Conservation (phyloP, 176 grass and related monocot species). For the Echinochloa phyllopogon region DNA sequence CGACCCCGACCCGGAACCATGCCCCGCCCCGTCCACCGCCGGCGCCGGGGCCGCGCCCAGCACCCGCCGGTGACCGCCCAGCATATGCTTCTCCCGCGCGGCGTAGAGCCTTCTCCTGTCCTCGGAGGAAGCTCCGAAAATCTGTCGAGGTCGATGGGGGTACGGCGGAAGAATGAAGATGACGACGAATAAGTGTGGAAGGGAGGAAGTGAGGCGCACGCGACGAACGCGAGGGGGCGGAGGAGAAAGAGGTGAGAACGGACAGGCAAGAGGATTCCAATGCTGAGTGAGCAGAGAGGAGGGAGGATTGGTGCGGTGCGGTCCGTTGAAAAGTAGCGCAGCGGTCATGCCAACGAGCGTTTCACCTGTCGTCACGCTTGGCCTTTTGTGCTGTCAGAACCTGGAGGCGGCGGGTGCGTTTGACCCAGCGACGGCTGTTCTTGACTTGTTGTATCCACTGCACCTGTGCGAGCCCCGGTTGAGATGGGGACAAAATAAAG, state of each 20-base stretch:
- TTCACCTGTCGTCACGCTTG: not conserved
- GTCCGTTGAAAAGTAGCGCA: slow-evolving; percentile 25
- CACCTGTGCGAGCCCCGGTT: not conserved
- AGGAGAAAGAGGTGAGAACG: not conserved
- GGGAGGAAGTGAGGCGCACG: slow-evolving; percentile 5
- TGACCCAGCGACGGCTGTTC: not conserved
- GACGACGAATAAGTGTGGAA: not conserved
- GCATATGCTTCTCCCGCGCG: not conserved
- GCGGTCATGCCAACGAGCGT: slow-evolving; percentile 1
- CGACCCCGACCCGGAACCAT: slow-evolving; percentile 32
- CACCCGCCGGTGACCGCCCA: slow-evolving; percentile 8
- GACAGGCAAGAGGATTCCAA: not conserved
- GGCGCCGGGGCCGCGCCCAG: not conserved
- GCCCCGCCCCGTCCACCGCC: not conserved
- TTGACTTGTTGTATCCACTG: not conserved
- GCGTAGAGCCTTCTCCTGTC: not conserved
- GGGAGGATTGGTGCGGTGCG: slow-evolving; percentile 11
- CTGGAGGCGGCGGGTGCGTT: not conserved
- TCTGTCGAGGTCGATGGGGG: not conserved
- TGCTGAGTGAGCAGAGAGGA: not conserved
- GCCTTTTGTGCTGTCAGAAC: not conserved
- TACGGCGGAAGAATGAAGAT: not conserved
- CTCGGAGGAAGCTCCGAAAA: not conserved
- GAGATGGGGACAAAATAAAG: not conserved
- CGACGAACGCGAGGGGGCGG: not conserved